phyloP scores from a whole-genome alignment of 2,329 filamentous ascomycete genomes.

The Neophaeococcomyces mojaviensis region DNA sequence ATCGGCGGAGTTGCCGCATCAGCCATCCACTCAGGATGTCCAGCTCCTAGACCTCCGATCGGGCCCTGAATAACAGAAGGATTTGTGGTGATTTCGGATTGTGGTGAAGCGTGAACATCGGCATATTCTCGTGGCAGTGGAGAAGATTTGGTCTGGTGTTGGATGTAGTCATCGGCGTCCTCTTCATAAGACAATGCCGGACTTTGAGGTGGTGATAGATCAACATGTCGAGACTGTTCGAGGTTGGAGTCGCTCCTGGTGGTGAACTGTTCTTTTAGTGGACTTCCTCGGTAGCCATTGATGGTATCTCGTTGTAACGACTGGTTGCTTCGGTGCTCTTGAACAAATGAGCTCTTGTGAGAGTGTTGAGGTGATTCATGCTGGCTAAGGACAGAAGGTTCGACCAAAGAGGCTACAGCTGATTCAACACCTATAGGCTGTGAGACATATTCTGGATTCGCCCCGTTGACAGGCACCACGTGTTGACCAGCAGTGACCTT shows the following conservation, averaged over 20 bases:
- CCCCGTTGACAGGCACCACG: slow-evolving; percentile 60
- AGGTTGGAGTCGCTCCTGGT: slow-evolving; percentile 26
- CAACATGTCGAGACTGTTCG: slow-evolving; percentile 26
- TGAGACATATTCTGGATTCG: slow-evolving; percentile 70
- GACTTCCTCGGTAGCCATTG: slow-evolving; percentile 26
- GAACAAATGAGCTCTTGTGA: slow-evolving; percentile 16
- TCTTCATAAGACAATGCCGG: slow-evolving; percentile 40
- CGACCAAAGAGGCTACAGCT: slow-evolving; percentile 80
- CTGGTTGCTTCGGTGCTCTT: slow-evolving; percentile 35
- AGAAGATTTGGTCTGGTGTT: not conserved
- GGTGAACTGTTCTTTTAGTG: slow-evolving; percentile 38
- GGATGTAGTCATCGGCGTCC: slow-evolving; percentile 27
- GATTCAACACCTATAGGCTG: slow-evolving; percentile 71
- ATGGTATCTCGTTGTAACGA: not conserved
- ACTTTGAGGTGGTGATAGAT: slow-evolving; percentile 48
- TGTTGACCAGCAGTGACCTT: slow-evolving; percentile 59
- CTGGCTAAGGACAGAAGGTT: slow-evolving; percentile 67
- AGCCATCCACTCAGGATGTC: slow-evolving; percentile 48
- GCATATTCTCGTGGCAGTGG: not conserved
- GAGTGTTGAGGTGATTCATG: slow-evolving; percentile 43
- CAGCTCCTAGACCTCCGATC: slow-evolving; percentile 49
- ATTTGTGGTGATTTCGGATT: slow-evolving; percentile 69
- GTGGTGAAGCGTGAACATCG: slow-evolving; percentile 21
- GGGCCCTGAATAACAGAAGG: slow-evolving; percentile 75
- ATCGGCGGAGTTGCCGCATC: slow-evolving; percentile 44